Evolutionary conservation across 1,284 basidiomycete species (phyloP), one percentile per base, ranked within the genome.

Genomic region (Moesziomyces parantarcticus): DNA sequence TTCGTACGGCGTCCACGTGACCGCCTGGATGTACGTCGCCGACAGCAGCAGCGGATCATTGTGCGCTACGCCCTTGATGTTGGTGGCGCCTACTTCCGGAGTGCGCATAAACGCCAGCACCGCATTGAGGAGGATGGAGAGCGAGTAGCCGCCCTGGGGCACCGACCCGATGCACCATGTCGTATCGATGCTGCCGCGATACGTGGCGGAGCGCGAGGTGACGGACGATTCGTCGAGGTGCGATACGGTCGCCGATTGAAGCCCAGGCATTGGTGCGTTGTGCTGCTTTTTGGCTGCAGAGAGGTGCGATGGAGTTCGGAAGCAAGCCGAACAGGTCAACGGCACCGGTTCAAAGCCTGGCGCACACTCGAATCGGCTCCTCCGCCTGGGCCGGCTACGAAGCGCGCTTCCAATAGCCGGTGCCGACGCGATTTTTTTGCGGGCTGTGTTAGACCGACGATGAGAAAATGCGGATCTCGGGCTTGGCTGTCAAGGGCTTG

Each of bases 131-230:
- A 75, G 56, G 51, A 75, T 58, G 8, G 50, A 59, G 4, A 75
- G 60, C 22, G 73, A 75, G 36, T 75, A 75, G 21, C 73, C 73
- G 22, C 73, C 73, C 29, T 75, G 56, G 1, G 73, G 73, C 0
- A 75, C 68, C 0, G 62, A 67, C 10, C 68, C 67, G 50, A 75
- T 75, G 39, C 73, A 75, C 73, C 73, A 75, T 0, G 58, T 64
- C 1, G 57, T 49, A 26, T 74, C 70, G 55, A 73, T 60, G 6
- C 7, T 22, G 13, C 64, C 70, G 22, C 5, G 36, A 29, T 67
- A 73, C 0, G 43, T 56, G 57, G 57, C 3, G 34, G 53, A 4
- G 59, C 49, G n/a, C 44, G 18, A 3, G 2, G 56, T 59, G 51
- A 72, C 54, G 41, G 16, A 55, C 21, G 51, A 41, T 20, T 60